Percentiles rank a stretch among this genome's conserved stretches.
These are phyloP conservation scores for Ceratocystis papillata DNA, from an alignment of 2,329 filamentous ascomycete species.

Conservation along the genomic window DNA sequence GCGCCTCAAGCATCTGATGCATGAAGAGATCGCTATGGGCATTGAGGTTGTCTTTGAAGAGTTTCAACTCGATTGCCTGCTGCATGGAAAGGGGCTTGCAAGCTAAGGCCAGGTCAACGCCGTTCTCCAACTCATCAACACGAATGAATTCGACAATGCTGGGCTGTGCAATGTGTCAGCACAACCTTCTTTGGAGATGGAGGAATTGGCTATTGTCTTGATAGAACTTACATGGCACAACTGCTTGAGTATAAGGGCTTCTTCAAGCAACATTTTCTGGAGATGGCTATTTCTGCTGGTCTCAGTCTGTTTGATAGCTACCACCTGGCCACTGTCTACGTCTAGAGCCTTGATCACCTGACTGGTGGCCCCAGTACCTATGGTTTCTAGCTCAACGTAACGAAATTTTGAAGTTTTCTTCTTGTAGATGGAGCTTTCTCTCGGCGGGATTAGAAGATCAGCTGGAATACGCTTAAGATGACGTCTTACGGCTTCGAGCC, in stretches of 20 bases:
- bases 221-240: slow-evolving; percentile 14
- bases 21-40: slow-evolving; percentile 10
- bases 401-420: neutral
- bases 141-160: slow-evolving; percentile 18
- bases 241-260: slow-evolving; percentile 2
- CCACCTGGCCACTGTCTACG: slow-evolving; percentile 10
- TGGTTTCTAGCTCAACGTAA: neutral
- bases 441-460: neutral
- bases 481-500: neutral
- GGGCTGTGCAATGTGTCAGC: slow-evolving; percentile 1
- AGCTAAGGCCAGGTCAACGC: slow-evolving; percentile 1
- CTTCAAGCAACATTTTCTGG: neutral
- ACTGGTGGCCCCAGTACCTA: neutral
- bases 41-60: slow-evolving; percentile 5
- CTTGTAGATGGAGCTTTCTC: neutral
- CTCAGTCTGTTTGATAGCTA: slow-evolving; percentile 7
- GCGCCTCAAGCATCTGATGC: slow-evolving; percentile 18
- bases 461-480: slow-evolving; percentile 1
- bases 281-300: neutral
- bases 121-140: neutral
- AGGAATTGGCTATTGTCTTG: neutral
- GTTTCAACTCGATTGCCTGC: neutral
- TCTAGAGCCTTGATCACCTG: slow-evolving; percentile 4
- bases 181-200: neutral
- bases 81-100: slow-evolving; percentile 5